Conservation (phyloP, 1,139 yeast species). For the Protomyces pachydermus region DNA sequence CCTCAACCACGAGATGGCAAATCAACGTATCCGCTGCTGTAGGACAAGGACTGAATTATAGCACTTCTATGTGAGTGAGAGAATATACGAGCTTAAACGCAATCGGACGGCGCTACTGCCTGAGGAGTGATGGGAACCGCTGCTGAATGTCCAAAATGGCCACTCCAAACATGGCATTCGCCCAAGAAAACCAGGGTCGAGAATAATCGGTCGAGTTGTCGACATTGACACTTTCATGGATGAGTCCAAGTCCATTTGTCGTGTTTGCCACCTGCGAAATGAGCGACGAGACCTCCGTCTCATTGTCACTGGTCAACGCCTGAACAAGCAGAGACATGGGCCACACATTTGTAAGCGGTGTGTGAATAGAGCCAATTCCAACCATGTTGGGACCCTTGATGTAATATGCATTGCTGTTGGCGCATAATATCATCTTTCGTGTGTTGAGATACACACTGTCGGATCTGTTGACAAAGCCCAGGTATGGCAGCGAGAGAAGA, state of each 20-base stretch:
- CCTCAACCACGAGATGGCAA: no score
- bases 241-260: slow-evolving; percentile 70
- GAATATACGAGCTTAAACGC: no score
- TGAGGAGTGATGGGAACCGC: slow-evolving; percentile 35
- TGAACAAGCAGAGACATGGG: slow-evolving; percentile 76
- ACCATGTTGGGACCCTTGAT: slow-evolving; percentile 59
- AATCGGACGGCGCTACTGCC: background rate
- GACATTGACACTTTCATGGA: slow-evolving; percentile 79
- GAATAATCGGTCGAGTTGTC: slow-evolving; percentile 45
- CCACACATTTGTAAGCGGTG: slow-evolving; percentile 79
- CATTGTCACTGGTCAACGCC: slow-evolving; percentile 69
- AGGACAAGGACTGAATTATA: no score
- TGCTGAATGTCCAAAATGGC: slow-evolving; percentile 69
- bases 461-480: slow-evolving; percentile 54
- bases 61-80: no score
- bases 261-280: slow-evolving; percentile 53
- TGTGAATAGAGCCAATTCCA: slow-evolving; percentile 90
- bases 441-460: slow-evolving; percentile 72
- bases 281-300: slow-evolving; percentile 55
- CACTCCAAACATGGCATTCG: slow-evolving; percentile 84
- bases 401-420: slow-evolving; percentile 66
- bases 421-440: slow-evolving; percentile 65
- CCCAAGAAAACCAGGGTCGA: slow-evolving; percentile 60
- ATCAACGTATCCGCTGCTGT: no score
- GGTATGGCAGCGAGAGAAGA: slow-evolving; percentile 69